Evolutionary conservation across 2,329 filamentous ascomycete genomes (phyloP).

Genomic region (Diaporthe nobilis): DNA sequence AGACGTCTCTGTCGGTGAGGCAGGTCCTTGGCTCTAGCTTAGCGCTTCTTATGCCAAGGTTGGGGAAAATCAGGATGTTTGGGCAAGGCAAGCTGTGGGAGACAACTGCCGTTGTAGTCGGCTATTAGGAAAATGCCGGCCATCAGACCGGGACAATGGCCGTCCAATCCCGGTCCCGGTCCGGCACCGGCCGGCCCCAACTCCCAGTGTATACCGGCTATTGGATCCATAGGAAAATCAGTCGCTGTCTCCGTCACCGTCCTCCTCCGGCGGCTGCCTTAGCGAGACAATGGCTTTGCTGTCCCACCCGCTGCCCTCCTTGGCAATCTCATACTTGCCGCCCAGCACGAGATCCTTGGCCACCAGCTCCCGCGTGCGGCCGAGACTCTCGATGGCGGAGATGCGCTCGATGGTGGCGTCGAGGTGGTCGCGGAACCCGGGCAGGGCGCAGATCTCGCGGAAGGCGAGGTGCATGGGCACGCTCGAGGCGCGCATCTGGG

Average conservation of each 20-base stretch:
- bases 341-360: conserved; percentile 93
- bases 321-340: conserved; percentile 80
- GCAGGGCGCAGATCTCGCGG: conserved; percentile 81
- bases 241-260: conserved; percentile 41
- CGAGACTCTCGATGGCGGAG: conserved; percentile 91
- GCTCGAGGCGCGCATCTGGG: conserved; percentile 90
- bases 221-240: not conserved
- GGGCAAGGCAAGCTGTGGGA: conserved; percentile 8
- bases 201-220: not conserved
- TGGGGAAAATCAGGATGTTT: not conserved
- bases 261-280: conserved; percentile 55
- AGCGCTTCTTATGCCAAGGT: conserved; percentile 25
- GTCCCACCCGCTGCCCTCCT: conserved; percentile 50
- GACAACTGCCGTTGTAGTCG: not conserved
- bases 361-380: conserved; percentile 92
- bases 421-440: conserved; percentile 86
- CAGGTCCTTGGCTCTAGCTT: conserved; percentile 11
- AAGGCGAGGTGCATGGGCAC: conserved; percentile 98
- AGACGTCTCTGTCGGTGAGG: conserved; percentile 13
- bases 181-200: not conserved
- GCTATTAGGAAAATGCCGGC: conserved; percentile 5
- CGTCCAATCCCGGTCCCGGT: not conserved
- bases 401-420: conserved; percentile 89
- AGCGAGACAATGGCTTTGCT: conserved; percentile 56
- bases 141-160: conserved; percentile 1